Evolutionary conservation across 2,329 filamentous ascomycete species (phyloP).

Genomic region (Myotisia sp.): DNA sequence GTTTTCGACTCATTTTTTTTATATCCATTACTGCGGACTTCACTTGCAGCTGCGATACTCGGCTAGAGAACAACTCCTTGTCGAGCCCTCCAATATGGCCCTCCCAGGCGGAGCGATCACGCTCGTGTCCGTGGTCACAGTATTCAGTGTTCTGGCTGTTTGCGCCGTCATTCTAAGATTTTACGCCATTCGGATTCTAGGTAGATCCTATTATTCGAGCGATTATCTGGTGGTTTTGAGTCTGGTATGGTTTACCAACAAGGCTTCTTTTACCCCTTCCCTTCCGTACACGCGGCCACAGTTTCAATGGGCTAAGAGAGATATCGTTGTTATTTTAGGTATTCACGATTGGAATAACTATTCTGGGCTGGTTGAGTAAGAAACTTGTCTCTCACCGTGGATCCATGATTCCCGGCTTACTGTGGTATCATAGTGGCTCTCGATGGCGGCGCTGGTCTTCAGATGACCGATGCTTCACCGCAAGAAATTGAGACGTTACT

Average conservation of each 20-base stretch:
- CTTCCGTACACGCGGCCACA: not conserved
- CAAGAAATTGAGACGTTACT: conserved; percentile 3
- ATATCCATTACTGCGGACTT: too few relatives aligned
- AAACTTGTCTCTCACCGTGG: too few relatives aligned
- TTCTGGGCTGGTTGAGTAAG: not conserved
- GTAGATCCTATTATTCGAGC: not conserved
- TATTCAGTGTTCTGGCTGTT: not conserved
- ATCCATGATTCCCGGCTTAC: too few relatives aligned
- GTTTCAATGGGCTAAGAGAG: too few relatives aligned
- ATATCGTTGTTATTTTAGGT: not conserved
- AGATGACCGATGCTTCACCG: not conserved
- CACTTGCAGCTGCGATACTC: too few relatives aligned
- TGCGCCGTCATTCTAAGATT: conserved; percentile 2
- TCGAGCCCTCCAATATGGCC: not conserved
- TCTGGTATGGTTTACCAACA: not conserved
- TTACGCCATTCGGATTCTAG: conserved; percentile 1
- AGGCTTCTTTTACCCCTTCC: too few relatives aligned
- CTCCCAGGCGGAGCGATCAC: not conserved
- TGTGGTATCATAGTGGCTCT: not conserved
- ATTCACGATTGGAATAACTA: not conserved
- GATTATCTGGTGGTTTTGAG: conserved; percentile 1
- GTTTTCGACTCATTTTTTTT: not conserved
- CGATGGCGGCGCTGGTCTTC: conserved; percentile 2
- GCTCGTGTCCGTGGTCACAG: not conserved
- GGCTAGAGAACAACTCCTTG: not conserved